Percentiles rank a stretch among this genome's conserved stretches.
Evolutionary conservation across 2,329 filamentous ascomycete genomes (phyloP).

Genomic region (Cercospora sesami): DNA sequence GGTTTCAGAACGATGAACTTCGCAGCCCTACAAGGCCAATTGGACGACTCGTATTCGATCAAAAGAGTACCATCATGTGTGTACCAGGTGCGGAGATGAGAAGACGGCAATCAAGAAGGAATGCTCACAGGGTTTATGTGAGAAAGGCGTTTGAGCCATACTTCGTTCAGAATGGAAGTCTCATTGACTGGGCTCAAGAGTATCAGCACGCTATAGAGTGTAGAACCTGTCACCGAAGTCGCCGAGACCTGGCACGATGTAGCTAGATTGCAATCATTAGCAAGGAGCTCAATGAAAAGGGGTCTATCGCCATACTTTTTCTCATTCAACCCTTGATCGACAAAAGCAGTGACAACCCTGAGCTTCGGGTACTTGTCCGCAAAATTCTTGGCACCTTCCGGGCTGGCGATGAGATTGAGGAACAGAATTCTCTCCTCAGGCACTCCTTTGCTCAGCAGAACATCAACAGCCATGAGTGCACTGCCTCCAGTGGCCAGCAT

Average conservation of each 20-base stretch:
- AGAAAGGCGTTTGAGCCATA: neutral
- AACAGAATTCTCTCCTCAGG: constrained; percentile 95
- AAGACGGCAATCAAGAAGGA: neutral
- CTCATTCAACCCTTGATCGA: constrained; percentile 93
- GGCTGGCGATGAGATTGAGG: constrained; percentile 95
- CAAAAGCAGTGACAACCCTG: constrained; percentile 90
- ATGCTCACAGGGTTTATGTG: neutral
- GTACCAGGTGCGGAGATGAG: neutral
- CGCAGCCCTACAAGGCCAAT: neutral
- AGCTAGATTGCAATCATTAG: constrained; percentile 57
- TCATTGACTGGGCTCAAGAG: neutral
- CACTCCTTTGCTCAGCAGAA: constrained; percentile 84
- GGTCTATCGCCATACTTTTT: constrained; percentile 75
- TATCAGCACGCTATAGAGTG: constrained; percentile 57
- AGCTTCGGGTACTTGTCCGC: constrained; percentile 84
- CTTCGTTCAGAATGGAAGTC: neutral
- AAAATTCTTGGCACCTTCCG: constrained; percentile 86
- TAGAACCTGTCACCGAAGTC: constrained; percentile 97
- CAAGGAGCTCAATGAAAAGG: constrained; percentile 35
- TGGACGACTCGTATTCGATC: neutral
- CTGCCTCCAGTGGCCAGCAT: constrained; percentile 99
- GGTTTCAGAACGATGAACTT: neutral
- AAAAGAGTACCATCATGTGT: neutral
- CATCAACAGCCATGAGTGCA: constrained; percentile 94
- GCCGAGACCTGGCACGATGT: constrained; percentile 89